These are phyloP conservation scores for Linum usitatissimum DNA, from an alignment of 345 rosid species.

Conservation along the genomic window DNA sequence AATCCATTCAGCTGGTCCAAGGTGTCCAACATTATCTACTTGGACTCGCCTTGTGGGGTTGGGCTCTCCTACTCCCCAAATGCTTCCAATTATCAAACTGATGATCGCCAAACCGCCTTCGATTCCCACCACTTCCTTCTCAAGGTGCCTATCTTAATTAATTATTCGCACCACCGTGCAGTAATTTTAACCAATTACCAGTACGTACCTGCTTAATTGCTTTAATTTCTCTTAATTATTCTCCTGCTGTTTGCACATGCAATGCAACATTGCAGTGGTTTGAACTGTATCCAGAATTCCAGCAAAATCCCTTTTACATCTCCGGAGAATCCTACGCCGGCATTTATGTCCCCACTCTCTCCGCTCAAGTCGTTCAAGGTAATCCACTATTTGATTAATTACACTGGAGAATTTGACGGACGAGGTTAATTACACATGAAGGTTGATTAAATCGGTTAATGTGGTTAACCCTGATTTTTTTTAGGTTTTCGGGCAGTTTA, in stretches of 20 bases:
- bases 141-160: conserved; percentile 22
- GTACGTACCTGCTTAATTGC: too few species aligned
- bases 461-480: not conserved
- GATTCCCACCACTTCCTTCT: conserved; percentile 43
- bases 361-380: conserved; percentile 30
- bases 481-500: too few species aligned
- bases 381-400: not conserved
- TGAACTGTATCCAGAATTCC: conserved; percentile 30
- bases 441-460: not conserved
- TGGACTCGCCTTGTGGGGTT: conserved; percentile 54
- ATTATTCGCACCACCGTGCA: not conserved
- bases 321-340: conserved; percentile 45
- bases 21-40: conserved; percentile 44
- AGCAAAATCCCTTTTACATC: conserved; percentile 31
- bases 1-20: conserved; percentile 29
- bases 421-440: too few species aligned
- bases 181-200: too few species aligned
- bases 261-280: conserved; percentile 32
- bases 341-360: conserved; percentile 31
- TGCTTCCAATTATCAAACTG: conserved; percentile 22
- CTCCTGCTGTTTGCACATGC: not conserved
- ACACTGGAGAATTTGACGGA: too few species aligned
- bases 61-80: conserved; percentile 40
- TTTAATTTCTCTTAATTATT: not conserved
- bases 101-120: conserved; percentile 33